phyloP scores from a whole-genome alignment of 1,139 yeast genomes.

The Saccharomyces hybrid region DNA sequence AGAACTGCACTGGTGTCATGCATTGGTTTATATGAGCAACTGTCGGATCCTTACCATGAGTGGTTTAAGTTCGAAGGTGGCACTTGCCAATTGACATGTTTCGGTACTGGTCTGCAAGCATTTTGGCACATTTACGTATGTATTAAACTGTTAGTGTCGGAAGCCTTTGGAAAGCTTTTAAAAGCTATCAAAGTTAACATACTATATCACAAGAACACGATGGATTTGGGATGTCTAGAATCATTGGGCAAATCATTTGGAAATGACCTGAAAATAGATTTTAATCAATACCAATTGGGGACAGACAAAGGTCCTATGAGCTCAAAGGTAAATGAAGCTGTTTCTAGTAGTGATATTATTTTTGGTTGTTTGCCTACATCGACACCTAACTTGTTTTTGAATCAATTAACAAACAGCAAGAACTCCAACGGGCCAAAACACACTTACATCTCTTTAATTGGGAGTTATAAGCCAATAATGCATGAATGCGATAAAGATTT shows the following conservation, averaged over 20 bases:
- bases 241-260: slow-evolving; percentile 5
- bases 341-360: slow-evolving; percentile 36
- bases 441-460: slow-evolving; percentile 51
- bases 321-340: slow-evolving; percentile 7
- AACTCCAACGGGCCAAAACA: slow-evolving; percentile 15
- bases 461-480: slow-evolving; percentile 66
- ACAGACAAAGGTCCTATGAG: slow-evolving; percentile 16
- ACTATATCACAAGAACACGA: slow-evolving; percentile 41
- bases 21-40: slow-evolving; percentile 34
- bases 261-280: slow-evolving; percentile 3
- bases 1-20: slow-evolving; percentile 58
- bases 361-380: slow-evolving; percentile 58
- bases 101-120: slow-evolving; percentile 65
- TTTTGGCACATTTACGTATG: slow-evolving; percentile 55
- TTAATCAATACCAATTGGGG: slow-evolving; percentile 9
- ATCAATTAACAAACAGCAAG: slow-evolving; percentile 34
- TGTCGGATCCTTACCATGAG: slow-evolving; percentile 25
- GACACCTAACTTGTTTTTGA: slow-evolving; percentile 38
- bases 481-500: slow-evolving; percentile 48
- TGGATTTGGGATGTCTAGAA: slow-evolving; percentile 35
- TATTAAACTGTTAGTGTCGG: slow-evolving; percentile 36
- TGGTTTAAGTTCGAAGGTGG: slow-evolving; percentile 4
- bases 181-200: slow-evolving; percentile 37
- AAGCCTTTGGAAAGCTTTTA: slow-evolving; percentile 18
- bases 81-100: slow-evolving; percentile 32